These are phyloP conservation scores for Fusarium buharicum DNA, from an alignment of 2,329 filamentous ascomycete species.

Conservation along the genomic window DNA sequence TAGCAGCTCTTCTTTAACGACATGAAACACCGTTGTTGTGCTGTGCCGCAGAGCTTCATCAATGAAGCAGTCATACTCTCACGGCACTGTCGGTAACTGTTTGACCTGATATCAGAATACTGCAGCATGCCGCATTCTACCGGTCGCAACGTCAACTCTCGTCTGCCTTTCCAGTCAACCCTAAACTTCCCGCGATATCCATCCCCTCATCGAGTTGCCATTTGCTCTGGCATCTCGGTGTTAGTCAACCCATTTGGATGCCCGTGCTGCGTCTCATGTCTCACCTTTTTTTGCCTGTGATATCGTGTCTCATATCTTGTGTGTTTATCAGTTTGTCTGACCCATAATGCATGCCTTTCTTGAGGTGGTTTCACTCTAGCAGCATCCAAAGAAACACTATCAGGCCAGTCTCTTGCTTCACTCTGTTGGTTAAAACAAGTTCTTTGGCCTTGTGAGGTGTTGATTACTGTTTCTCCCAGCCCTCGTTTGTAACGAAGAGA, in stretches of 20 bases:
- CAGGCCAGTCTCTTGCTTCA: slow-evolving; percentile 1
- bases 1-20: slow-evolving; percentile 36
- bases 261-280: slow-evolving; percentile 30
- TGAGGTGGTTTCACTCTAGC: too few species aligned
- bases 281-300: slow-evolving; percentile 33
- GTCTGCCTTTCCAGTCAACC: slow-evolving; percentile 17
- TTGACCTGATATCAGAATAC: background rate
- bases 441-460: slow-evolving; percentile 1
- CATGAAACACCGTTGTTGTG: slow-evolving; percentile 33
- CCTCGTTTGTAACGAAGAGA: slow-evolving; percentile 6
- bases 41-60: slow-evolving; percentile 23
- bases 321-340: slow-evolving; percentile 27
- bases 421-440: background rate
- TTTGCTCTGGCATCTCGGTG: background rate
- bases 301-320: slow-evolving; percentile 35
- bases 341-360: slow-evolving; percentile 32
- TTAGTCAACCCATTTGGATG: slow-evolving; percentile 18
- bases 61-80: slow-evolving; percentile 3
- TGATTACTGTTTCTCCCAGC: slow-evolving; percentile 18
- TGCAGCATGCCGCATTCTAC: slow-evolving; percentile 2
- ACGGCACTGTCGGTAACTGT: background rate
- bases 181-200: slow-evolving; percentile 5
- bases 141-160: background rate
- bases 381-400: slow-evolving; percentile 16
- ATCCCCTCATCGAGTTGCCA: slow-evolving; percentile 21